Evolutionary conservation across 257 asterid species (phyloP).

Genomic region (Fraxinus americana): DNA sequence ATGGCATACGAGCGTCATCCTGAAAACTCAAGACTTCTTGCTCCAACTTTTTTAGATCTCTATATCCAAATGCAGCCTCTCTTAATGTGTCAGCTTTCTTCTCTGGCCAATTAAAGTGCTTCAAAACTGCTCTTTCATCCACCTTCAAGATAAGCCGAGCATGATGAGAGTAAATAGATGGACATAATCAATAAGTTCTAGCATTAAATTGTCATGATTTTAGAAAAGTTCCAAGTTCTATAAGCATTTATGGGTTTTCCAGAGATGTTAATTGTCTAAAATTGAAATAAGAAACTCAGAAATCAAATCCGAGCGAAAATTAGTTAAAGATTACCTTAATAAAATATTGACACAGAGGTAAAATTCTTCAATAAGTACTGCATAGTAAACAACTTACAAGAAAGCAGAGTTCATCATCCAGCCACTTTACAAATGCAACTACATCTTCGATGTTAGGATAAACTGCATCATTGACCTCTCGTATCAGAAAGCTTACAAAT

Average conservation of each 20-base stretch:
- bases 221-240: neutral
- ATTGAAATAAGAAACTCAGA: neutral
- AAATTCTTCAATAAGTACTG: neutral
- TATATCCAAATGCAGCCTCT: conserved; percentile 86
- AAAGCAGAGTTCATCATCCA: conserved; percentile 91
- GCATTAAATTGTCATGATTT: neutral
- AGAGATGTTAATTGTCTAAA: neutral
- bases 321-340: neutral
- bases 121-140: conserved; percentile 93
- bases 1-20: conserved; percentile 69
- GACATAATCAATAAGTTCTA: neutral
- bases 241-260: neutral
- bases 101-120: conserved; percentile 97
- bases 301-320: neutral
- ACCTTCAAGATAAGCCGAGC: conserved; percentile 48
- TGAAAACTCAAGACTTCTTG: conserved; percentile 60
- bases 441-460: conserved; percentile 74
- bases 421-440: conserved; percentile 88
- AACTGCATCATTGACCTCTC: conserved; percentile 72
- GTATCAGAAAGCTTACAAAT: conserved; percentile 75
- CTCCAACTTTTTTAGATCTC: conserved; percentile 78
- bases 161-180: conserved; percentile 13
- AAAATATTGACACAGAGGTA: neutral
- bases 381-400: conserved; percentile 51
- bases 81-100: conserved; percentile 83